Base-by-base conservation (phyloP, 1,284 basidiomycete species). In the Moesziomyces parantarcticus region DNA sequence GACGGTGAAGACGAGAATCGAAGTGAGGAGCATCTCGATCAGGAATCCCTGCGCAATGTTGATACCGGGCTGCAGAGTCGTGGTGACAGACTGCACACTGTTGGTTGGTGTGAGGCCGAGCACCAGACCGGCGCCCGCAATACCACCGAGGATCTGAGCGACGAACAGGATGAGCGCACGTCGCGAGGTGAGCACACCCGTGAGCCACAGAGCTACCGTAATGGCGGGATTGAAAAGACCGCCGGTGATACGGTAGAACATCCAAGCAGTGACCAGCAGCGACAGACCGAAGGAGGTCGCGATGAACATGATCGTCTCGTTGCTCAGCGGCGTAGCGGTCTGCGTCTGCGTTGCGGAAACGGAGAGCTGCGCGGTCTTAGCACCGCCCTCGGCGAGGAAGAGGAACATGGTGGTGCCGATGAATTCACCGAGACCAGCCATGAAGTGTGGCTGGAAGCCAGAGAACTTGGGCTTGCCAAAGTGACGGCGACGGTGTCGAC, bases 191-290 rank as follows among this genome's bases (percentile, higher is more conserved):
- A 87, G 66, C 11, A 82, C 85, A 29, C 86, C 83, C 32, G 86
- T 85, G n/a, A 86, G 77, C 42, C 83, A 84, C 46, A 87, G 84
- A 1, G 85, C 85, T n/a, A 87, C 76, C 1, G 86, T 86, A 44
- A 83, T 81, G 21, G 86, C 86, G 3, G 86, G 86, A 79, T 86
- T 87, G 65, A 81, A 92, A 48, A 86, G 83, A 10, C 88, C 89
- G 8, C 90, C 91, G 0, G 90, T 91, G 48, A 90, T 87, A 32
- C 91, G 87, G 83, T 89, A 92, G 84, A 92, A 92, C 34, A 92
- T 83, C 89, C 90, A 92, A 10, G 74, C 74, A 6, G 55, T 56
- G 13, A 76, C 70, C n/a, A 71, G 41, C 29, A 78, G 67, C 20
- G 66, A 71, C n/a, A 78, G 54, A 9, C 77, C 77, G 45, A 78